Percentiles rank a stretch among this genome's conserved stretches.
These are phyloP conservation scores for Gastrolobium villosum DNA, from an alignment of 306 rosid species.

Conservation along the genomic window DNA sequence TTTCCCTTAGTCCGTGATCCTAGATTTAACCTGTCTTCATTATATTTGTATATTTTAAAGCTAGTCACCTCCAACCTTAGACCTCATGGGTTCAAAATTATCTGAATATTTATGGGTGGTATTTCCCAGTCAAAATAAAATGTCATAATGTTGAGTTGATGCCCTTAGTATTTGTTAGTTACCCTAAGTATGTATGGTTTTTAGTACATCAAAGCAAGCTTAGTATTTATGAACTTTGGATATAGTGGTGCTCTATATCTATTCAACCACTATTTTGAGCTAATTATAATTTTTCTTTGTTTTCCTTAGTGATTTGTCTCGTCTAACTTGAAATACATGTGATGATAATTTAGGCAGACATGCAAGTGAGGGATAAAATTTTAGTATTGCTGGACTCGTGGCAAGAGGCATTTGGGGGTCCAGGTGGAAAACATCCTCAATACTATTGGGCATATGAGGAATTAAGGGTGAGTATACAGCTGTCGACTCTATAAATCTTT, in stretches of 20 bases:
- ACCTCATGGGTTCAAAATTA: conserved; percentile 7
- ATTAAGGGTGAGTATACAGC: conserved; percentile 64
- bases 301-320: conserved; percentile 8
- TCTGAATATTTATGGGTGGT: neutral
- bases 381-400: conserved; percentile 84
- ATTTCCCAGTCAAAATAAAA: conserved; percentile 19
- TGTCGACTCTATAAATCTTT: conserved; percentile 33
- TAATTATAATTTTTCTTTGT: neutral
- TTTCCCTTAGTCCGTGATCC: conserved; percentile 3
- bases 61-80: neutral
- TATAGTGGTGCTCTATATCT: conserved; percentile 18
- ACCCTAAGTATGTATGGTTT: conserved; percentile 21
- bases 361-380: conserved; percentile 94
- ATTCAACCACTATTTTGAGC: conserved; percentile 31
- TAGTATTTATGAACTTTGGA: conserved; percentile 16
- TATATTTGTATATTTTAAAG: neutral
- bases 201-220: conserved; percentile 18
- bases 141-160: conserved; percentile 13
- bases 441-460: conserved; percentile 94
- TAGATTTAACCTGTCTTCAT: conserved; percentile 1
- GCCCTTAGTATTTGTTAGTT: conserved; percentile 5
- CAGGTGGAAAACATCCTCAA: conserved; percentile 91
- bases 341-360: conserved; percentile 75
- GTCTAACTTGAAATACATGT: conserved; percentile 31
- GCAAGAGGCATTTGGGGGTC: conserved; percentile 98